Base-by-base conservation (phyloP, 495 filamentous ascomycete genomes). In the Aspergillus kassunensis region DNA sequence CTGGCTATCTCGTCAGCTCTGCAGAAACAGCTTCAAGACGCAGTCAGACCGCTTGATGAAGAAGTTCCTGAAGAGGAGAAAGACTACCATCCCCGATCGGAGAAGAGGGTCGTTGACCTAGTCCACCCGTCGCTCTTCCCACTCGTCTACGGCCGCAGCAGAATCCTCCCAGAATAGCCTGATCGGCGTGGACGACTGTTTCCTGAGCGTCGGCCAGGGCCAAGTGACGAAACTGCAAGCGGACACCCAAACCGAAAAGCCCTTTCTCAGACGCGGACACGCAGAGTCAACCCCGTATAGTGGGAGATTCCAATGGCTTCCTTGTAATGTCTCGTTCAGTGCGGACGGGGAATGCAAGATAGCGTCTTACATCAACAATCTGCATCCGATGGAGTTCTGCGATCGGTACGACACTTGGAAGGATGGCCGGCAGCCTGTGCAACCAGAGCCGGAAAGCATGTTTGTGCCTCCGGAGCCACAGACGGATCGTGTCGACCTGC, bases 321-420 rank as follows among this genome's bases (percentile, higher is more conserved):
- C 84, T 0, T 75, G 71, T 35, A 70, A 85, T 21, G 72, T 87
- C 12, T 40, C 65, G 16, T 70, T 82, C 36, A 45, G n/a, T n/a
- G n/a, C 31, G 0, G 62, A 62, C 2, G 64, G 68, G 15, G 53
- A 51, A 18, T 54, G 59, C 47, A 39, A 54, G 35, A 71, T 79
- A 30, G 62, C 48, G 4, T 70, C 63, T 18, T 82, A 86, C 53
- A 77, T 87, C 64, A 86, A 87, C 57, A 86, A 85, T 52, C 57
- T 86, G 0, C 78, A 85, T 55, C 82, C 83, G 0, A n/a, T n/a
- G n/a, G 24, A 27, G 24, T 27, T 27, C 24, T 27, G 24, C 4
- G 24, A 27, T 4, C 24, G 24, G 4, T 9, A 27, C 9, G 24
- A 27, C 4, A 9, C 24, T 4, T 27, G 24, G 24, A 4, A 27